Evolutionary conservation across 805 yeast genomes (phyloP).

Genomic region (Isabelozyma pseudorhagii): DNA sequence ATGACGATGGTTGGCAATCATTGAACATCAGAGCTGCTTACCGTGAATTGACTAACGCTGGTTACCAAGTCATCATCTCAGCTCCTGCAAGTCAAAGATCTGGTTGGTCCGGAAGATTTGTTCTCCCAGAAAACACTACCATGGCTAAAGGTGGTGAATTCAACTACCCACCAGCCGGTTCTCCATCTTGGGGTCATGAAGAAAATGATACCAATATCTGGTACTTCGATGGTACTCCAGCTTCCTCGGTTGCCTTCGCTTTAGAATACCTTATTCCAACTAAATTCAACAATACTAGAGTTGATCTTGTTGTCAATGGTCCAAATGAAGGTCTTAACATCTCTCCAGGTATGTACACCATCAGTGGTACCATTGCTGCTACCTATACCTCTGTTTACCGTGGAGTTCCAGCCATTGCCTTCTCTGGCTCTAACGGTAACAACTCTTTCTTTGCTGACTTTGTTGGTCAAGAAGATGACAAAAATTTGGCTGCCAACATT

Average conservation of each 20-base stretch:
- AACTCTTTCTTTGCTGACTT: slow-evolving; percentile 47
- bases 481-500: slow-evolving; percentile 42
- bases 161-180: slow-evolving; percentile 37
- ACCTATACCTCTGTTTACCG: slow-evolving; percentile 46
- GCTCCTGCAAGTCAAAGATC: slow-evolving; percentile 46
- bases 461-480: slow-evolving; percentile 32
- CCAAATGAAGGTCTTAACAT: slow-evolving; percentile 52
- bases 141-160: slow-evolving; percentile 41
- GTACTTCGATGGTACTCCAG: slow-evolving; percentile 58
- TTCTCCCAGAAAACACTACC: slow-evolving; percentile 27
- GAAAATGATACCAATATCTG: slow-evolving; percentile 30
- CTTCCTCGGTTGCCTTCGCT: slow-evolving; percentile 48
- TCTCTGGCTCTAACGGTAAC: slow-evolving; percentile 49
- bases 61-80: slow-evolving; percentile 40
- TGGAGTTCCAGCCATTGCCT: slow-evolving; percentile 48
- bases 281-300: slow-evolving; percentile 38
- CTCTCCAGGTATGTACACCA: slow-evolving; percentile 37
- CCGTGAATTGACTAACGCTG: slow-evolving; percentile 44
- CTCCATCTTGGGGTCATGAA: slow-evolving; percentile 51
- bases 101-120: slow-evolving; percentile 50
- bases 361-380: slow-evolving; percentile 54
- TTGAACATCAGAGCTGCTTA: slow-evolving; percentile 57
- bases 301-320: slow-evolving; percentile 51
- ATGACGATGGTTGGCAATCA: slow-evolving; percentile 58
- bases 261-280: slow-evolving; percentile 46